Evolutionary conservation across 106 monocot genomes (phyloP), one percentile per base, ranked within the genome.

Genomic region (Allium cepa): DNA sequence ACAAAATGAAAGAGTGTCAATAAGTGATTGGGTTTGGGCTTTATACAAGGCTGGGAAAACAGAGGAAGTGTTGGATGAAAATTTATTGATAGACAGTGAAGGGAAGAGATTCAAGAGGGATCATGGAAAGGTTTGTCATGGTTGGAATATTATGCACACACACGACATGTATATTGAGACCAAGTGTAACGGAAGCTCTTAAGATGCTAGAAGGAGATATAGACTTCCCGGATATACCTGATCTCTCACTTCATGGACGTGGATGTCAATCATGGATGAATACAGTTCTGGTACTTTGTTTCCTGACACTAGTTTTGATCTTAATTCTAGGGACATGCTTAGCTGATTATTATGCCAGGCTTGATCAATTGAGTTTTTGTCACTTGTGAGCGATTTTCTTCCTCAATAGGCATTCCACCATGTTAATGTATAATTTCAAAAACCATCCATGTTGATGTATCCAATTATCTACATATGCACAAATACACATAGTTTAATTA

Each of bases 21-120:
- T 95, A 14, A 82, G 88, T 1, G 94, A 95, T 66, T 95, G 94
- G 94, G 90, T 87, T 3, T 91, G 90, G 94, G 72, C 77, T 50
- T 69, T 85, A 68, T 78, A 87, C 46, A 91, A 81, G 72, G 70
- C 81, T 0, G 88, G 94, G 53, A 75, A 69, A 53, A 69, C 63
- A 47, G 81, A 63, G 74, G 76, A 88, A 28, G 91, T 88, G 61
- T 45, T 91, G 4, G 91, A 87, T 18, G 71, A 55, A 52, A 49
- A 65, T 7, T 53, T 88, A 56, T 9, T 69, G 64, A 59, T 8
- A 36, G 56, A 56, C 2, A 55, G 50, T 9, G 62, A 62, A 10
- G 76, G 64, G 16, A 46, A 11, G 9, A 45, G 26, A 68, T 13
- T 79, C 84, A 14, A 79, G 51, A 66, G 92, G 81, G 53, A 66